A percentile compares a stretch with the other conserved stretches of the same genome.
These are phyloP conservation scores for Macrophomina phaseolina DNA, from an alignment of 2,329 filamentous ascomycete genomes.

Conservation along the genomic window DNA sequence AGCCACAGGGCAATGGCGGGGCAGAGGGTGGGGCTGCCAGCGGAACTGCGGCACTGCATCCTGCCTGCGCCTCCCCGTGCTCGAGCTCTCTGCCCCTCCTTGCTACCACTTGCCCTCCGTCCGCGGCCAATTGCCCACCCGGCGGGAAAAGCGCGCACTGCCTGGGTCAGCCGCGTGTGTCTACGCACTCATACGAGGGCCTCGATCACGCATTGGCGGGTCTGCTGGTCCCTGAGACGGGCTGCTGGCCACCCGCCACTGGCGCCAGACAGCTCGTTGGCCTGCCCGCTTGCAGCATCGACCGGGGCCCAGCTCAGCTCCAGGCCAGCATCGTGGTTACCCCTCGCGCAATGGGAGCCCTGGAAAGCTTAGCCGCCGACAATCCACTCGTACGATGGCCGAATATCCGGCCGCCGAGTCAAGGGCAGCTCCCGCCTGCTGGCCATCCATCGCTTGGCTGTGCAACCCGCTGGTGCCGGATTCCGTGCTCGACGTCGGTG, in stretches of 20 bases:
- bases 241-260: neutral
- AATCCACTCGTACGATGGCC: neutral
- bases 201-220: neutral
- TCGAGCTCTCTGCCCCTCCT: conserved; percentile 8
- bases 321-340: neutral
- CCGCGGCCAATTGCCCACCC: neutral
- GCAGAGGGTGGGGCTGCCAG: conserved; percentile 13
- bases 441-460: conserved; percentile 10
- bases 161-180: neutral
- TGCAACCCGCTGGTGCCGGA: conserved; percentile 12
- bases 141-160: neutral
- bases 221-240: neutral
- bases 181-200: neutral
- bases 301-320: conserved; percentile 5
- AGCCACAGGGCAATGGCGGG: conserved; percentile 18
- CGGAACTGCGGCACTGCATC: conserved; percentile 19
- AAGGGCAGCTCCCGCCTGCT: neutral
- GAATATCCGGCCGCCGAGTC: conserved; percentile 17
- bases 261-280: neutral
- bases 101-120: neutral
- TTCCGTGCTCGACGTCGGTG: conserved; percentile 6
- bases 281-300: neutral
- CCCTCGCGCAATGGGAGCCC: neutral
- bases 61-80: neutral
- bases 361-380: conserved; percentile 10